Conservation (phyloP, 306 rosid species). For the Casuarina cunninghamiana region DNA sequence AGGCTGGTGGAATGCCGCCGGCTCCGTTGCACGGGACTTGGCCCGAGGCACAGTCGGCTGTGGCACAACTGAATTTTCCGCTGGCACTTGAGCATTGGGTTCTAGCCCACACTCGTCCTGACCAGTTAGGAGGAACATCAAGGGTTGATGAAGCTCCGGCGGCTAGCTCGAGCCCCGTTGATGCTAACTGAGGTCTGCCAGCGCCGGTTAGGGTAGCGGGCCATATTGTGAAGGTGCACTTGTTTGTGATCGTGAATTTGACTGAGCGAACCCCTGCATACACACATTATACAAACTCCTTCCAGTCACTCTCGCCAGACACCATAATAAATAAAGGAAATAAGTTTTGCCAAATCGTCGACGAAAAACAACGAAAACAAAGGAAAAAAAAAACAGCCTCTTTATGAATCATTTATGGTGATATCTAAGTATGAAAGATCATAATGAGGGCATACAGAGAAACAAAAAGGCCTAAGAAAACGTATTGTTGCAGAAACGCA, state of each 20-base stretch:
- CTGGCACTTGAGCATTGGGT: constrained; percentile 41
- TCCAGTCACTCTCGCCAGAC: no score
- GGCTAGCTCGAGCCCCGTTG: constrained; percentile 49
- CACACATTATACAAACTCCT: not conserved
- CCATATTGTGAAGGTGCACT: constrained; percentile 53
- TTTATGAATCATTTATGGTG: not conserved
- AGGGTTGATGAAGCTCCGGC: constrained; percentile 27
- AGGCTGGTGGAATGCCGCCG: constrained; percentile 52
- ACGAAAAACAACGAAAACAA: not conserved
- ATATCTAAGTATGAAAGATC: not conserved
- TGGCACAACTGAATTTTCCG: constrained; percentile 48
- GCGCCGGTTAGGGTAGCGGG: constrained; percentile 53
- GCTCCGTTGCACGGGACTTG: constrained; percentile 60
- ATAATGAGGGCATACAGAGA: not conserved
- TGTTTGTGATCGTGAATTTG: constrained; percentile 45
- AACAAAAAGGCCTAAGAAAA: not conserved
- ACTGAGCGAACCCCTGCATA: constrained; percentile 42
- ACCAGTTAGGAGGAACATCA: constrained; percentile 49
- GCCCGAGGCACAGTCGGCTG: constrained; percentile 62
- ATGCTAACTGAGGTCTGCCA: constrained; percentile 42
- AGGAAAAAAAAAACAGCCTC: no score
- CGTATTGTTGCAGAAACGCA: not conserved
- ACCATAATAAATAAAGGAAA: no score
- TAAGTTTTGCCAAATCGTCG: no score
- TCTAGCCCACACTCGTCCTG: constrained; percentile 61